Evolutionary conservation across 108 stramenopile species (phyloP), one percentile per base, ranked within the genome.

Genomic region (Cyclotella cryptica): DNA sequence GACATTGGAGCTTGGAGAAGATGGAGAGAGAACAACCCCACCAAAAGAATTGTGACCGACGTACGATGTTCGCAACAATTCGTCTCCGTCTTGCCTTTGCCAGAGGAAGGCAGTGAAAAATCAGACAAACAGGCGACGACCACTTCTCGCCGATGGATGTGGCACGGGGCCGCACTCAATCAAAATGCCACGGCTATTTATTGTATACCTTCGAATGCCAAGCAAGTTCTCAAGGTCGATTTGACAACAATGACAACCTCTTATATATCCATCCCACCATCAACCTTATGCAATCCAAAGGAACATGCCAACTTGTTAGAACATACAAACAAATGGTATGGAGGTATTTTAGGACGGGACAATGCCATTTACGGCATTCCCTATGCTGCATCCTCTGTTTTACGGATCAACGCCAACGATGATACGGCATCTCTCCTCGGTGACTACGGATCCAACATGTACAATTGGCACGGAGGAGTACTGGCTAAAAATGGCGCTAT

Each of bases 381-480:
- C 11, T 96, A 94, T 70, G 74, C 83, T 24, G 74, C 88, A 1
- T 66, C 85, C 21, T 81, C 73, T 10, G 89, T 94, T 0, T 76
- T 93, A 41, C 46, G 88, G 53, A 96, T 96, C 65, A 87, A 91
- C 62, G 81, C 86, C 15, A 75, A 81, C 28, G 70, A 70, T 27
- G 90, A 95, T 63, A 64, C 86, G 1, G 88, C 87, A 46, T 74
- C 60, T 15, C 27, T 91, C 9, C 71, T 93, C 21, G 95, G 95
- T 44, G 87, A 92, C 69, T 89, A 84, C 73, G 91, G 90, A 21
- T 44, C 77, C 30, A 85, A 83, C 13, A 64, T 60, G 40, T 95
- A 88, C 80, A 90, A 90, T 69, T 96, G 90, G 90, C 96, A 96
- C 80, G 96, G 96, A 17, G 96, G 96, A 0, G 78, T 93, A 45